Conservation (phyloP, 164 flowering plant genomes). For the Vitis riparia region DNA sequence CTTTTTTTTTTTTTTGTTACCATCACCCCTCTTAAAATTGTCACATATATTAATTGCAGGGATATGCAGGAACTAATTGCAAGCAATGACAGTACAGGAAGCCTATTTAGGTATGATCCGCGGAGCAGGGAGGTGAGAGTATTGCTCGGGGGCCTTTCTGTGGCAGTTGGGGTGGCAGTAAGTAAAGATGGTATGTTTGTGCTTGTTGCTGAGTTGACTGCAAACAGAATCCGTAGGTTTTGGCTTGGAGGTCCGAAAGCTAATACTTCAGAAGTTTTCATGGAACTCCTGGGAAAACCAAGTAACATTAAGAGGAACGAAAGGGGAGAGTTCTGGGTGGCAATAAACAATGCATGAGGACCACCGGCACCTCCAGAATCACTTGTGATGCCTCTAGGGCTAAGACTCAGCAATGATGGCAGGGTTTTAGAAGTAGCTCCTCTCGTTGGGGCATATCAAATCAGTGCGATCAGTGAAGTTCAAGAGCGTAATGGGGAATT, state of each 20-base stretch:
- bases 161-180: slow-evolving; percentile 49
- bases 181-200: slow-evolving; percentile 32
- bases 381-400: no score
- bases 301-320: slow-evolving; percentile 26
- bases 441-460: no score
- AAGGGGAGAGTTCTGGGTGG: slow-evolving; percentile 32
- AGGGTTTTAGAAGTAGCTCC: no score
- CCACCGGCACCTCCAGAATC: no score
- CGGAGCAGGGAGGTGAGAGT: slow-evolving; percentile 18
- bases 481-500: no score
- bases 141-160: slow-evolving; percentile 20
- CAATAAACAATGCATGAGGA: background rate
- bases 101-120: slow-evolving; percentile 22
- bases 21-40: no score
- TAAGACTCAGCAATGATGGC: no score
- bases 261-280: slow-evolving; percentile 8
- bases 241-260: slow-evolving; percentile 25
- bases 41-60: no score
- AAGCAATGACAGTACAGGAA: slow-evolving; percentile 26
- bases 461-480: no score
- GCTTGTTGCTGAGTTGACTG: slow-evolving; percentile 36
- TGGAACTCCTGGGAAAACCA: slow-evolving; percentile 25
- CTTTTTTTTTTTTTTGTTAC: no score
- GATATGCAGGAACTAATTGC: background rate
- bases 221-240: slow-evolving; percentile 16